These are phyloP conservation scores for Aureobasidium vineae DNA, from an alignment of 2,329 filamentous ascomycete genomes.

Conservation along the genomic window DNA sequence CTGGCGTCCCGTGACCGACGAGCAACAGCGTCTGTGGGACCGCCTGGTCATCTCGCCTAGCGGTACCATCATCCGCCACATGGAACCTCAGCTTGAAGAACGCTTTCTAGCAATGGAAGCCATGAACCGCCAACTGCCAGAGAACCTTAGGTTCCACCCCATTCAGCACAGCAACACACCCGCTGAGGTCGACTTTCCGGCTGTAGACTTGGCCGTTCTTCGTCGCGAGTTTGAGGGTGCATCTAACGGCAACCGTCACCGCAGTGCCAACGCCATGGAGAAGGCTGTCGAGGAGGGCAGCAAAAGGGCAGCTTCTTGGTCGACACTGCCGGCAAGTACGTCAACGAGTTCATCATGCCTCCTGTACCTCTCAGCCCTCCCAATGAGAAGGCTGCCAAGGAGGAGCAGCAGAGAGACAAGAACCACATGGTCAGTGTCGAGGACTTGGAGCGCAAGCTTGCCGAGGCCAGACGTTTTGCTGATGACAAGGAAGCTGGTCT, in stretches of 20 bases:
- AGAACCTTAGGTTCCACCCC: conserved; percentile 30
- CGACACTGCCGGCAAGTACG: conserved; percentile 40
- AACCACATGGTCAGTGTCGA: conserved; percentile 31
- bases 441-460: conserved; percentile 36
- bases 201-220: conserved; percentile 36
- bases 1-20: conserved; percentile 30
- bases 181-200: conserved; percentile 35
- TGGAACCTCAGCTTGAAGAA: conserved; percentile 67
- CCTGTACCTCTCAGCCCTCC: conserved; percentile 8
- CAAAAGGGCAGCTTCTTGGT: conserved; percentile 42
- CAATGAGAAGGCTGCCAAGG: conserved; percentile 15
- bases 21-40: conserved; percentile 46
- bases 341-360: conserved; percentile 43
- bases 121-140: conserved; percentile 47
- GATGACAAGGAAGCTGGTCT: conserved; percentile 39
- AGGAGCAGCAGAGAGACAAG: conserved; percentile 25
- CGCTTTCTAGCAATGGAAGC: conserved; percentile 68
- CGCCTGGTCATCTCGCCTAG: conserved; percentile 72
- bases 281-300: conserved; percentile 41
- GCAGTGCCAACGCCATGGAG: conserved; percentile 41
- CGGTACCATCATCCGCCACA: conserved; percentile 71
- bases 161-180: conserved; percentile 16
- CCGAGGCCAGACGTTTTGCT: conserved; percentile 36
- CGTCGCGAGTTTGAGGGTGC: conserved; percentile 34
- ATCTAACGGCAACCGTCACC: conserved; percentile 32